Evolutionary conservation across 2,329 filamentous ascomycete species (phyloP).

Genomic region (Fusarium beomiforme): DNA sequence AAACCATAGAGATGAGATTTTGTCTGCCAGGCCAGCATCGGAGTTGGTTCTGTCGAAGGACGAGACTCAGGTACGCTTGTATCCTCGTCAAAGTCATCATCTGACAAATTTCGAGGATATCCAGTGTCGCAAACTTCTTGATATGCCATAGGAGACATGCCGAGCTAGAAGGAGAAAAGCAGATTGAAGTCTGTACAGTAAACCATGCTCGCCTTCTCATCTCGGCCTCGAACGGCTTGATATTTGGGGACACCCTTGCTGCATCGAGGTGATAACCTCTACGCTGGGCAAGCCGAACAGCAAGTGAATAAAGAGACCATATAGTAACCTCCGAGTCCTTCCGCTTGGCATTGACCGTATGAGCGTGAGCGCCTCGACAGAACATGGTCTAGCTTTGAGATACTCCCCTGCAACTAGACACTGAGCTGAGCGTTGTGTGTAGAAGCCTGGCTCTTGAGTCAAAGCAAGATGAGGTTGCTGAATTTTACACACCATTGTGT

Average conservation of each 20-base stretch:
- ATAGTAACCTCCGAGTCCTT: constrained; percentile 55
- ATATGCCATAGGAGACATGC: constrained; percentile 61
- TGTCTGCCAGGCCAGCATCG: constrained; percentile 54
- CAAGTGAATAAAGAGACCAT: constrained; percentile 59
- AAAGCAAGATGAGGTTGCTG: constrained; percentile 39
- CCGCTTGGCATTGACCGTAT: constrained; percentile 54
- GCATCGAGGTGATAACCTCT: constrained; percentile 64
- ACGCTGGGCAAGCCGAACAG: constrained; percentile 60
- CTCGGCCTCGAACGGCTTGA: constrained; percentile 61
- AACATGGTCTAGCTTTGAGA: constrained; percentile 55
- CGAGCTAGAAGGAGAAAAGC: constrained; percentile 62
- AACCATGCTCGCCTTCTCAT: constrained; percentile 62
- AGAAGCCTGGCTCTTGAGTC: constrained; percentile 45
- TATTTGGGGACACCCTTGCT: constrained; percentile 49
- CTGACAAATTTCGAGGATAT: constrained; percentile 57
- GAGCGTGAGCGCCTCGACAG: constrained; percentile 59
- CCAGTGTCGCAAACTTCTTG: constrained; percentile 58
- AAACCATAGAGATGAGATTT: constrained; percentile 57
- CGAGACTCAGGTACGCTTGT: constrained; percentile 55
- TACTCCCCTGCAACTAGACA: constrained; percentile 61
- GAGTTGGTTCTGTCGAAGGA: constrained; percentile 55
- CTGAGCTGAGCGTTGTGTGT: constrained; percentile 51
- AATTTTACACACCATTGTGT: constrained; percentile 49
- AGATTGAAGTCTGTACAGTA: constrained; percentile 57
- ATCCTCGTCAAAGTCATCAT: constrained; percentile 63